Evolutionary conservation across 2,329 filamentous ascomycete species (phyloP).

Genomic region (Venturia pyrina): DNA sequence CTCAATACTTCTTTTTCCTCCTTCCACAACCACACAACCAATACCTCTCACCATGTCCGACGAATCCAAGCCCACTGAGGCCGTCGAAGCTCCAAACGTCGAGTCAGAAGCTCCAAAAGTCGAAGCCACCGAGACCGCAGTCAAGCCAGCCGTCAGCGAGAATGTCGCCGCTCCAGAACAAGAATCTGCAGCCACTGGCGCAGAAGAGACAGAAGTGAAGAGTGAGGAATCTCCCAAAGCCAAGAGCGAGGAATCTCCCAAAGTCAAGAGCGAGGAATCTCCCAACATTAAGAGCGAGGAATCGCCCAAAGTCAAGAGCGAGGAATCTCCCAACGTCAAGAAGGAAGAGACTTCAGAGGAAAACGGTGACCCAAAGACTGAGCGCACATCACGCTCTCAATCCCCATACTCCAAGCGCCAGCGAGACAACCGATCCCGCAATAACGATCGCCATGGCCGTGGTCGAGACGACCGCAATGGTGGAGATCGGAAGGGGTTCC

Average conservation of each 20-base stretch:
- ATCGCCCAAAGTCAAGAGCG: neutral
- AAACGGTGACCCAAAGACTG: neutral
- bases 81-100: neutral
- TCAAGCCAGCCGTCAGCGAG: neutral
- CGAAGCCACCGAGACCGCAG: conserved; percentile 11
- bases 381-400: neutral
- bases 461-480: neutral
- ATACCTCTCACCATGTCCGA: neutral
- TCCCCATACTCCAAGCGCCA: neutral
- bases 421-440: neutral
- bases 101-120: conserved; percentile 13
- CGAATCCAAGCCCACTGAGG: conserved; percentile 6
- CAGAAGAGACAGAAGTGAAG: conserved; percentile 3
- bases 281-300: neutral
- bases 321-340: neutral
- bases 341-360: neutral
- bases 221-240: neutral
- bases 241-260: neutral
- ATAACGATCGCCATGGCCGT: neutral
- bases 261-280: neutral
- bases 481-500: neutral
- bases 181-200: neutral
- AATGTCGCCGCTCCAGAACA: neutral
- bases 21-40: neutral
- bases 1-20: neutral